phyloP scores from a whole-genome alignment of 805 yeast genomes.

The Candida palmyrensis region DNA sequence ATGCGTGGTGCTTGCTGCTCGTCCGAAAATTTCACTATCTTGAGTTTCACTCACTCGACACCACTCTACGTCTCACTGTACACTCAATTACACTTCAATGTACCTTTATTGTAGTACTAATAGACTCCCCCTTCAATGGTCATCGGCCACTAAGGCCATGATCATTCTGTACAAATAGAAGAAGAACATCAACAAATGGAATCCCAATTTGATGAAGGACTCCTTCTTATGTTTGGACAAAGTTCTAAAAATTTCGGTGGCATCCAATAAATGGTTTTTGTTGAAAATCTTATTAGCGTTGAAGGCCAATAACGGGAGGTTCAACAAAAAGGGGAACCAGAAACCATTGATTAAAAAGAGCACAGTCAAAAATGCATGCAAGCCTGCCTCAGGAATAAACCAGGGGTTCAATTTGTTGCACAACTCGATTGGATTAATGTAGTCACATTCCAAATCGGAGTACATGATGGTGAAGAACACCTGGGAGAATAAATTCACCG shows the following conservation, averaged over 20 bases:
- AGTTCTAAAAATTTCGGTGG: constrained; percentile 96
- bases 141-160: constrained; percentile 81
- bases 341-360: constrained; percentile 81
- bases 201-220: constrained; percentile 83
- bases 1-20: too few species aligned
- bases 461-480: constrained; percentile 94
- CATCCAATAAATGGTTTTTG: constrained; percentile 85
- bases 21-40: too few species aligned
- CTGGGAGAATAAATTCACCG: constrained; percentile 83
- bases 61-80: background rate
- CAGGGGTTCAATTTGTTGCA: constrained; percentile 89
- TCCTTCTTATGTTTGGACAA: constrained; percentile 90
- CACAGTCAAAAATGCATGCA: constrained; percentile 67
- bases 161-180: constrained; percentile 95
- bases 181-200: constrained; percentile 89
- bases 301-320: constrained; percentile 78
- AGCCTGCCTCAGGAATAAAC: constrained; percentile 83
- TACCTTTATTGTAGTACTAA: background rate
- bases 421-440: constrained; percentile 94
- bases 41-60: too few species aligned
- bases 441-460: constrained; percentile 92
- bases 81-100: background rate
- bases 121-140: constrained; percentile 4
- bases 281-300: constrained; percentile 75
- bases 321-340: constrained; percentile 84